Evolutionary conservation across 345 rosid genomes (phyloP), one percentile per base, ranked within the genome.

Genomic region (Camelina sativa): DNA sequence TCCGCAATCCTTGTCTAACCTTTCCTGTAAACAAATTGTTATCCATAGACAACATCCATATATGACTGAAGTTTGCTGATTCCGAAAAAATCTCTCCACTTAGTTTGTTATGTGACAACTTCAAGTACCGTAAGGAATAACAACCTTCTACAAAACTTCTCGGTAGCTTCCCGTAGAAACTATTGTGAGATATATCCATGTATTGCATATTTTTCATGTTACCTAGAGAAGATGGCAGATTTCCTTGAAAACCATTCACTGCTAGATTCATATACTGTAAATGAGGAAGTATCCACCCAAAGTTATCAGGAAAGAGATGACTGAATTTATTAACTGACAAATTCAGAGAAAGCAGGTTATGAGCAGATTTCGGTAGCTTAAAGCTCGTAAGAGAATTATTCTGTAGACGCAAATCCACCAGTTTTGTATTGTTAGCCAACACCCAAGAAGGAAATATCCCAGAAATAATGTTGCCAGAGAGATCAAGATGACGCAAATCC

Each of bases 41-140:
- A 30, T 56, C 40, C 20, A 56, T 28, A 12, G 0, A 11, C 16
- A 53, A 0, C 1, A 1, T 0, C 5, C 0, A 0, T 1, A 52
- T 0, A 4, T 8, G 0, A 52, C 32, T 11, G 1, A 22, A 53
- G 16, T 23, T 53, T 2, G 9, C 2, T 22, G 16, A 22, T 22
- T 22, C 32, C 2, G 12, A 8, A 0, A 22, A 52, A 6, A 47
- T 7, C 52, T 47, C 20, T 2, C 52, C 52, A 47, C 52, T 47
- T n/a, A 47, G 52, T 47, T 16, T 47, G 52, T 47, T 47, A 16
- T 47, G 20, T n/a, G 52, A 47, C 1, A 47, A 3, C 20, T 47
- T 47, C 52, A 47, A 47, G 52, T 0, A n/a, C 8, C 3, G 2
- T 9, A 47, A 1, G 4, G 10, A n/a, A 16, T n/a, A 47, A 47